phyloP scores from a whole-genome alignment of 768 basidiomycete species.

The Steccherinum ochraceum region DNA sequence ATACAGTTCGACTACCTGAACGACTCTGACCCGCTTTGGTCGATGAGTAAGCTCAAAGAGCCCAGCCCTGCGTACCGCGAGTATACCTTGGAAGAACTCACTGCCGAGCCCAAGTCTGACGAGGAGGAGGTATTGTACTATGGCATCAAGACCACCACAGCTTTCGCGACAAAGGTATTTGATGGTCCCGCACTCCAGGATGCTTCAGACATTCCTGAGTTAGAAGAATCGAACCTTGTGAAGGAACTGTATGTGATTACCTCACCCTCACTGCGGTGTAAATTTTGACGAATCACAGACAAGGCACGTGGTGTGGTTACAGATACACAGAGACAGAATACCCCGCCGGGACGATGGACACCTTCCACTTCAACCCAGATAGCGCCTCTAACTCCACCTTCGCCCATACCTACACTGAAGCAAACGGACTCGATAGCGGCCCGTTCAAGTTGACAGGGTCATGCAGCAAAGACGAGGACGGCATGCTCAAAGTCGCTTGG shows the following conservation, averaged over 20 bases:
- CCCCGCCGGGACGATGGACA: constrained; percentile 10
- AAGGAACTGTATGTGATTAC: neutral
- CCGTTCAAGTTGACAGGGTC: constrained; percentile 12
- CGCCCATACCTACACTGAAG: too few relatives aligned
- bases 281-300: too few relatives aligned
- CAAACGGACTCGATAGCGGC: constrained; percentile 3
- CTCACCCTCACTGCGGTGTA: too few relatives aligned
- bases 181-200: neutral
- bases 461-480: constrained; percentile 10
- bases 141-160: neutral
- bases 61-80: neutral
- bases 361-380: constrained; percentile 3
- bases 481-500: constrained; percentile 7
- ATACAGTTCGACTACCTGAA: neutral
- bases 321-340: constrained; percentile 9
- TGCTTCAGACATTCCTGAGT: neutral
- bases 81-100: neutral
- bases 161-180: neutral
- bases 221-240: neutral
- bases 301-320: constrained; percentile 9
- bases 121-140: neutral
- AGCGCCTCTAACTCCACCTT: neutral
- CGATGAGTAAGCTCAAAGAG: neutral
- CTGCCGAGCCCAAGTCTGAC: neutral
- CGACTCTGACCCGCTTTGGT: neutral